Conservation (phyloP, 2,329 filamentous ascomycete species). For the Xylariaceae sp. region DNA sequence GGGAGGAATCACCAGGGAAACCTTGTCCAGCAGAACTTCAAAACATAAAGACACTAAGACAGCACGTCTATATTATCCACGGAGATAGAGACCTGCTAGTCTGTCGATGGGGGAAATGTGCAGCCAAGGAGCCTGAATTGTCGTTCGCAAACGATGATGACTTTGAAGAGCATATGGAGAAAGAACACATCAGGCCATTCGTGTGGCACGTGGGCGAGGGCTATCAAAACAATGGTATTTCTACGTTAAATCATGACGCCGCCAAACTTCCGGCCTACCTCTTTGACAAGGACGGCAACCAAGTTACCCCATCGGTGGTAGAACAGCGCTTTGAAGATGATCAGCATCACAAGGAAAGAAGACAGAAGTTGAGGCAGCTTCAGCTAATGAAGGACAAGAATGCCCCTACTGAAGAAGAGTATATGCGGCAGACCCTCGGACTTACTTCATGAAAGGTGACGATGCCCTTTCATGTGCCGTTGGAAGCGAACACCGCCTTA, state of each 20-base stretch:
- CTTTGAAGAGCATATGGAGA: slow-evolving; percentile 56
- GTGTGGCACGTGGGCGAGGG: slow-evolving; percentile 65
- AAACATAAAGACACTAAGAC: slow-evolving; percentile 61
- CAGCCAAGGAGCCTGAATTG: slow-evolving; percentile 20
- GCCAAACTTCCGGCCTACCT: slow-evolving; percentile 51
- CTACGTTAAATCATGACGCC: slow-evolving; percentile 23
- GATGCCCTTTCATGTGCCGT: slow-evolving; percentile 1
- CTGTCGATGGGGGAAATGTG: slow-evolving; percentile 49
- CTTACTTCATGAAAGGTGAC: slow-evolving; percentile 14
- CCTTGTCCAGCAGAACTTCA: slow-evolving; percentile 62
- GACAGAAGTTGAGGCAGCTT: slow-evolving; percentile 48
- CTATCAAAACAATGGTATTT: slow-evolving; percentile 46
- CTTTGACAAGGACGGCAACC: slow-evolving; percentile 53
- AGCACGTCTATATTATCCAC: slow-evolving; percentile 58
- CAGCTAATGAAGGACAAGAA: slow-evolving; percentile 49
- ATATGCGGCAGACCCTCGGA: slow-evolving; percentile 34
- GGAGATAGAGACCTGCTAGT: slow-evolving; percentile 26
- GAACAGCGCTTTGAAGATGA: slow-evolving; percentile 55
- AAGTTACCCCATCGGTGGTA: slow-evolving; percentile 62
- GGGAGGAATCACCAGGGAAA: slow-evolving; percentile 40
- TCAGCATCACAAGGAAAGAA: slow-evolving; percentile 48
- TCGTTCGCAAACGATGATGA: slow-evolving; percentile 30
- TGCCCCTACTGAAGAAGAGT: slow-evolving; percentile 46
- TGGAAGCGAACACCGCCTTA: neutral
- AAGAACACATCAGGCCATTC: slow-evolving; percentile 55